Evolutionary conservation across 352 stramenopile species (phyloP).

Genomic region (Pythium aquatile): DNA sequence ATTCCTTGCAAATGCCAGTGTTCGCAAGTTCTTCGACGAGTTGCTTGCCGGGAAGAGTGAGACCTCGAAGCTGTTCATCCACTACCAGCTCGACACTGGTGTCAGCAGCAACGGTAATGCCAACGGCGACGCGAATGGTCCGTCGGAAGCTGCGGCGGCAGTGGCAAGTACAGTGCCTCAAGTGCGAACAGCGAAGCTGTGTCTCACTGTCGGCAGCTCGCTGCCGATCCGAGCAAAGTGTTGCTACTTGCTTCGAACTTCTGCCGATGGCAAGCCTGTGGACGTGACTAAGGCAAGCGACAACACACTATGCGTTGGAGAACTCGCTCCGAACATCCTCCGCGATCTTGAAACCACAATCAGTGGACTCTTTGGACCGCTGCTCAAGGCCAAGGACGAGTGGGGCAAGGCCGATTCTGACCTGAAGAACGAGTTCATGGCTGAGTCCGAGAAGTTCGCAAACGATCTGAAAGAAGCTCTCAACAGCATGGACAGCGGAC

Average conservation of each 20-base stretch:
- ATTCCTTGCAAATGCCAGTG: constrained; percentile 48
- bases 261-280: constrained; percentile 66
- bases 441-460: constrained; percentile 94
- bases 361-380: constrained; percentile 85
- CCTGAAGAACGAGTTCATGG: constrained; percentile 91
- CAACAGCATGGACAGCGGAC: constrained; percentile 93
- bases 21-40: constrained; percentile 77
- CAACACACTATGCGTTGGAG: constrained; percentile 79
- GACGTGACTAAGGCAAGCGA: constrained; percentile 77
- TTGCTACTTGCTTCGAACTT: constrained; percentile 82
- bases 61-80: constrained; percentile 73
- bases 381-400: constrained; percentile 92
- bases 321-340: constrained; percentile 82
- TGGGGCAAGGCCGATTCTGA: constrained; percentile 95
- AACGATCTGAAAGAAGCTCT: constrained; percentile 94
- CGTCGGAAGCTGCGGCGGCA: background rate
- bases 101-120: constrained; percentile 3
- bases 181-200: constrained; percentile 48
- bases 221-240: constrained; percentile 76
- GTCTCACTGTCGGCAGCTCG: constrained; percentile 64
- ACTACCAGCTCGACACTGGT: constrained; percentile 43
- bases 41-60: constrained; percentile 65
- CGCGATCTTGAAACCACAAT: constrained; percentile 79
- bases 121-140: constrained; percentile 13
- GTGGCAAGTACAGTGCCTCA: constrained; percentile 25